These are phyloP conservation scores for Colletotrichum tropicicola DNA, from an alignment of 2,329 filamentous ascomycete genomes.

Conservation along the genomic window DNA sequence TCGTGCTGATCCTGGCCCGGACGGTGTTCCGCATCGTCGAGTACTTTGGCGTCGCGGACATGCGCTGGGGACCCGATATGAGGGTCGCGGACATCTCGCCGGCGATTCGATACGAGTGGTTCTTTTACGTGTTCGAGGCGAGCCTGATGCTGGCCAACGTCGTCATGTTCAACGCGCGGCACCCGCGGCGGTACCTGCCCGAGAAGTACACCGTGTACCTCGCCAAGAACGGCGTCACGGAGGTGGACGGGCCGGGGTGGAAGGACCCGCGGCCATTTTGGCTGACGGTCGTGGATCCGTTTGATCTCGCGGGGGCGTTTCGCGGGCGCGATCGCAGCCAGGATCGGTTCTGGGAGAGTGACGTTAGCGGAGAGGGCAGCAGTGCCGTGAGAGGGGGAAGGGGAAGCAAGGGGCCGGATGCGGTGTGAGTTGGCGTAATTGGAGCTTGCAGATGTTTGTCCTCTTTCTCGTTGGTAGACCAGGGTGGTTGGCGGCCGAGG, in stretches of 20 bases:
- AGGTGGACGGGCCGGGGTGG: slow-evolving; percentile 58
- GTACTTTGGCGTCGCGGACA: slow-evolving; percentile 59
- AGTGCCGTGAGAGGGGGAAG: not conserved
- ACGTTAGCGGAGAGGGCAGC: not conserved
- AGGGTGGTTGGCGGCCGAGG: too few relatives aligned
- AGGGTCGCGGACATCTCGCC: slow-evolving; percentile 49
- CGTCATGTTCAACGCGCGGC: slow-evolving; percentile 57
- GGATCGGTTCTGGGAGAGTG: slow-evolving; percentile 47
- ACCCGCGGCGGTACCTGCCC: slow-evolving; percentile 62
- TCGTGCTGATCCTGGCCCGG: slow-evolving; percentile 57
- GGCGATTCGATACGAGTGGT: slow-evolving; percentile 65
- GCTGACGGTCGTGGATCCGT: slow-evolving; percentile 51
- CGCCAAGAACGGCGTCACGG: slow-evolving; percentile 56
- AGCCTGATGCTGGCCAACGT: slow-evolving; percentile 61
- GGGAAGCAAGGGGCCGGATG: not conserved
- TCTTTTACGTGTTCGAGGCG: slow-evolving; percentile 67
- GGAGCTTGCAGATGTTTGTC: too few relatives aligned
- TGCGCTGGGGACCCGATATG: slow-evolving; percentile 48
- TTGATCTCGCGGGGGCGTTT: slow-evolving; percentile 46
- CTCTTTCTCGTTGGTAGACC: too few relatives aligned
- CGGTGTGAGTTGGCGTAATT: not conserved
- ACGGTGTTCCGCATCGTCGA: slow-evolving; percentile 69
- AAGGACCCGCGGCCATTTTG: slow-evolving; percentile 55
- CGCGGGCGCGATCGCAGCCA: slow-evolving; percentile 39
- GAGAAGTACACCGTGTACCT: slow-evolving; percentile 59